These are phyloP conservation scores for Candida tammaniensis DNA, from an alignment of 805 yeast genomes.

Conservation along the genomic window DNA sequence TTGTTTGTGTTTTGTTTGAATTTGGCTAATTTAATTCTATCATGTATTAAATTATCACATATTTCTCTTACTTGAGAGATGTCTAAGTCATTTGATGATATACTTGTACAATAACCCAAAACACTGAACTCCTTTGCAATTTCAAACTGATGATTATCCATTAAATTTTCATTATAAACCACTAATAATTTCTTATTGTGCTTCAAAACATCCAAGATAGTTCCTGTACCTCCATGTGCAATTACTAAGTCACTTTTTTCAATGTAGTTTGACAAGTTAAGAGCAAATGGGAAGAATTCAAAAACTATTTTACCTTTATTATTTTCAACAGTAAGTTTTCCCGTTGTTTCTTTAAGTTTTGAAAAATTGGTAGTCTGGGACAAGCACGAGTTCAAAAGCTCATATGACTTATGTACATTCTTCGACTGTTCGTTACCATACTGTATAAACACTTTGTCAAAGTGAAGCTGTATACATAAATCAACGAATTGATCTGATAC, in stretches of 20 bases:
- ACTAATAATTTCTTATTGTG: slow-evolving; percentile 57
- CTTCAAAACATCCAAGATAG: slow-evolving; percentile 76
- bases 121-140: slow-evolving; percentile 45
- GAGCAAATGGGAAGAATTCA: slow-evolving; percentile 27
- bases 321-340: not conserved
- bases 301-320: not conserved
- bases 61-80: no score
- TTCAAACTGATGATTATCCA: slow-evolving; percentile 85
- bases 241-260: slow-evolving; percentile 56
- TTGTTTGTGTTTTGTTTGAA: not conserved
- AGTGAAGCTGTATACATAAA: not conserved
- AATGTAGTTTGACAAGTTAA: slow-evolving; percentile 36
- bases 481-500: slow-evolving; percentile 4
- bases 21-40: not conserved
- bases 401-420: slow-evolving; percentile 21
- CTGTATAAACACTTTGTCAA: slow-evolving; percentile 15
- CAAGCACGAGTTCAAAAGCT: slow-evolving; percentile 19
- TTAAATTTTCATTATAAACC: slow-evolving; percentile 66
- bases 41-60: not conserved
- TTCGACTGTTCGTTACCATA: slow-evolving; percentile 30
- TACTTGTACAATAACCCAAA: slow-evolving; percentile 12
- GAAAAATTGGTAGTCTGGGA: not conserved
- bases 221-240: slow-evolving; percentile 92
- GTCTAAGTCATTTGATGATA: slow-evolving; percentile 3
- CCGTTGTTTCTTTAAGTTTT: not conserved